phyloP scores from a whole-genome alignment of 805 yeast species.

The Hanseniaspora hatyaiensis region DNA sequence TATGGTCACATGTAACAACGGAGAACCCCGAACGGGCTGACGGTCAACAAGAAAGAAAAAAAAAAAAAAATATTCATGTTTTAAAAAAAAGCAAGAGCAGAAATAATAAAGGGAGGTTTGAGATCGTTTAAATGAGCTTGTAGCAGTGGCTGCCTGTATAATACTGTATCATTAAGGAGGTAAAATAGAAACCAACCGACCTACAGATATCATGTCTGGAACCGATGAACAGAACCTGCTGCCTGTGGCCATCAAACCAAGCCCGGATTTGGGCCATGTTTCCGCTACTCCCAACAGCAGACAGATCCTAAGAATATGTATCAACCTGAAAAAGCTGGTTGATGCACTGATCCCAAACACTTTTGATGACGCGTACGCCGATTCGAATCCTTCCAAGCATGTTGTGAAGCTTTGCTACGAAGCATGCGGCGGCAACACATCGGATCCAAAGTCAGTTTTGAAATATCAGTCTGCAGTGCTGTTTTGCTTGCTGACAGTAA shows the following conservation, averaged over 20 bases:
- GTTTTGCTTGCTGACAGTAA: conserved; percentile 62
- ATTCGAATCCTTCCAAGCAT: conserved; percentile 49
- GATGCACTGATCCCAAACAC: conserved; percentile 62
- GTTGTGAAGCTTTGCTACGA: conserved; percentile 29
- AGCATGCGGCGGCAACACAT: conserved; percentile 61
- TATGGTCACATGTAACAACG: too few species aligned
- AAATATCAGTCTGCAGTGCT: conserved; percentile 58
- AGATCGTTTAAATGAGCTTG: too few species aligned
- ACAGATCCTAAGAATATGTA: conserved; percentile 56
- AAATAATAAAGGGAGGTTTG: too few species aligned
- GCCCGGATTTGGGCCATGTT: not conserved
- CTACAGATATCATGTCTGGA: not conserved
- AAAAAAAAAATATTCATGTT: too few species aligned
- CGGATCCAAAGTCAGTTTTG: conserved; percentile 40
- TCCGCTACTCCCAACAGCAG: conserved; percentile 43
- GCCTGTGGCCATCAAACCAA: not conserved
- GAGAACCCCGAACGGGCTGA: too few species aligned
- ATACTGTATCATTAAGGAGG: too few species aligned
- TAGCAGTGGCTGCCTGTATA: too few species aligned
- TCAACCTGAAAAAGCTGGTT: conserved; percentile 60
- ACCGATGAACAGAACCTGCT: not conserved
- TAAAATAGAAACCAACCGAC: too few species aligned
- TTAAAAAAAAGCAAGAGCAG: too few species aligned
- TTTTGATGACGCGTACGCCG: conserved; percentile 37
- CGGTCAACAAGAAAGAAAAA: too few species aligned